phyloP scores from a whole-genome alignment of 2,329 filamentous ascomycete genomes.

The Rhinocladiella similis region DNA sequence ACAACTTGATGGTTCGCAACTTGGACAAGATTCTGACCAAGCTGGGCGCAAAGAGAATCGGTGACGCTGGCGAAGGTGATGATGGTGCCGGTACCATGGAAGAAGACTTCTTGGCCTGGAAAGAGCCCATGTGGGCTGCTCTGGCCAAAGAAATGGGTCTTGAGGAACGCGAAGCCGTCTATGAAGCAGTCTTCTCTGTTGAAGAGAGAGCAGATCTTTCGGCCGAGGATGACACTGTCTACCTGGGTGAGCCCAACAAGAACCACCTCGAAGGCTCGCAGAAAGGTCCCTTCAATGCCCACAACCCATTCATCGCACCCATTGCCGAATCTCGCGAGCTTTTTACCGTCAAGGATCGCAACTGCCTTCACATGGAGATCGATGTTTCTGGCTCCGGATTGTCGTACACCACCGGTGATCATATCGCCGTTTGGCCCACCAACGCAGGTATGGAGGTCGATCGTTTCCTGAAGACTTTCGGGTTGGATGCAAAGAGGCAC shows the following conservation, averaged over 20 bases:
- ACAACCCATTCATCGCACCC: constrained; percentile 95
- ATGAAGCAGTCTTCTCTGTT: constrained; percentile 88
- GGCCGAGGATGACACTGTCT: constrained; percentile 76
- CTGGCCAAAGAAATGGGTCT: constrained; percentile 80
- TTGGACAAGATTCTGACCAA: constrained; percentile 79
- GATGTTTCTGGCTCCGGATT: constrained; percentile 87
- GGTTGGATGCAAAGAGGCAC: constrained; percentile 73
- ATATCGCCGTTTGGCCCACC: constrained; percentile 95
- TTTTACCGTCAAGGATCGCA: constrained; percentile 84
- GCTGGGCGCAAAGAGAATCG: constrained; percentile 80
- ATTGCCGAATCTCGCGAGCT: constrained; percentile 88
- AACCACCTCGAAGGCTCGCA: constrained; percentile 83
- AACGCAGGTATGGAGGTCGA: constrained; percentile 93
- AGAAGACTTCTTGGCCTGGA: constrained; percentile 98
- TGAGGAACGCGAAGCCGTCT: constrained; percentile 93
- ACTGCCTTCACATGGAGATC: constrained; percentile 95
- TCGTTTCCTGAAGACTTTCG: constrained; percentile 78
- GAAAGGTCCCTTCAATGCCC: constrained; percentile 90
- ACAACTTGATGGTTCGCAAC: constrained; percentile 96
- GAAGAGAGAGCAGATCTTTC: constrained; percentile 72
- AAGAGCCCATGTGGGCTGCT: constrained; percentile 96
- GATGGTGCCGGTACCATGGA: constrained; percentile 99
- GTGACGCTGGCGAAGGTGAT: constrained; percentile 88
- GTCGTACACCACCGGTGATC: constrained; percentile 92
- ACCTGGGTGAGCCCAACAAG: constrained; percentile 94